These are phyloP conservation scores for Euphorbia celastroides DNA, from an alignment of 441 rosid genomes.

Conservation along the genomic window DNA sequence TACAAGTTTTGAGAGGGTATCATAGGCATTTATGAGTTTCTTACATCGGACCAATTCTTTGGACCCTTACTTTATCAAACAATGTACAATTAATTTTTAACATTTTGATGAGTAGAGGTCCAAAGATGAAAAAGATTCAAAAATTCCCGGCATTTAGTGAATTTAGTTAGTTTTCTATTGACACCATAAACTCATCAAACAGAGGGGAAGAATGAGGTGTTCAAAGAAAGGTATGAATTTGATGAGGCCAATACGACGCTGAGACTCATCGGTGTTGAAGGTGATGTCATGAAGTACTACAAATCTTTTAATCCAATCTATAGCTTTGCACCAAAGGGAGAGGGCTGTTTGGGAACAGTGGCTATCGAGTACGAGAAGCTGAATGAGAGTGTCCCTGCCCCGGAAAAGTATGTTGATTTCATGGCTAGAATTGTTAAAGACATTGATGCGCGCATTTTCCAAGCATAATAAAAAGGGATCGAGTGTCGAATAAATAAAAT, in stretches of 20 bases:
- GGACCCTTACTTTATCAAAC: no score
- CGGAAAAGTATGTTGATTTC: slow-evolving; percentile 24
- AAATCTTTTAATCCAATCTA: slow-evolving; percentile 19
- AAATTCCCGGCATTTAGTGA: no score
- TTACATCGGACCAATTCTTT: no score
- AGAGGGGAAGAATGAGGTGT: slow-evolving; percentile 27
- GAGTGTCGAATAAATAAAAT: no score
- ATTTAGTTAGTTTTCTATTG: not conserved
- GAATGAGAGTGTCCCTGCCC: slow-evolving; percentile 9
- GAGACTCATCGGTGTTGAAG: slow-evolving; percentile 19
- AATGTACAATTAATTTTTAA: no score
- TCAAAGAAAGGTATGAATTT: slow-evolving; percentile 19
- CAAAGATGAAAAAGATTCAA: no score
- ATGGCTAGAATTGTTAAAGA: no score
- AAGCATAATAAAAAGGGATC: no score
- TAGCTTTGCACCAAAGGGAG: slow-evolving; percentile 12
- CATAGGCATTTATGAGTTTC: no score
- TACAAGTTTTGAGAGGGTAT: no score
- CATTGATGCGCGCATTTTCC: no score
- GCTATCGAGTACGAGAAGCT: slow-evolving; percentile 28
- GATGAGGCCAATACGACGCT: slow-evolving; percentile 24
- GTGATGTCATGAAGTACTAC: slow-evolving; percentile 25
- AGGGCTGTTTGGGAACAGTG: slow-evolving; percentile 14
- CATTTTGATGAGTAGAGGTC: no score
- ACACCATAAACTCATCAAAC: not conserved